phyloP scores from a whole-genome alignment of 768 basidiomycete species.

The Guyanaporus albipodus region DNA sequence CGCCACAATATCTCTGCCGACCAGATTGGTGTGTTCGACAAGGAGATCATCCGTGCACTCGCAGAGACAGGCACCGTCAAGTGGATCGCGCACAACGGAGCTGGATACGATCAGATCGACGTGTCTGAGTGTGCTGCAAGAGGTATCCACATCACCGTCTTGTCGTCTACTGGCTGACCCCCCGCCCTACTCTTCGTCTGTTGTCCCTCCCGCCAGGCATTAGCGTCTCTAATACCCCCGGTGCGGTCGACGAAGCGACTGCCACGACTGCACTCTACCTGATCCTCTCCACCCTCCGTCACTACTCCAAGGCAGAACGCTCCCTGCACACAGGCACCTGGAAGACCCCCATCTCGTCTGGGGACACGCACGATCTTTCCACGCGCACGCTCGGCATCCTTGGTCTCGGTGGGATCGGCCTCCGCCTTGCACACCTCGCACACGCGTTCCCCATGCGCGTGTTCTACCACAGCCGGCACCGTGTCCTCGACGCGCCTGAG shows the following conservation, averaged over 20 bases:
- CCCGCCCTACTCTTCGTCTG: too few relatives aligned
- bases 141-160: conserved; percentile 39
- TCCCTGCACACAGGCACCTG: conserved; percentile 50
- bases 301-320: conserved; percentile 63
- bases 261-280: conserved; percentile 86
- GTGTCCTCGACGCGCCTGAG: conserved; percentile 51
- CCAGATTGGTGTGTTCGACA: conserved; percentile 74
- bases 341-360: conserved; percentile 51
- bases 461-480: conserved; percentile 71
- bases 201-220: conserved; percentile 35
- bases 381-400: conserved; percentile 69
- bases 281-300: conserved; percentile 70
- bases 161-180: background rate
- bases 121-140: conserved; percentile 65
- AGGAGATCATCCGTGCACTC: conserved; percentile 67
- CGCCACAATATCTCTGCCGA: conserved; percentile 65
- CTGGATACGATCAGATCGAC: conserved; percentile 89
- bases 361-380: conserved; percentile 57
- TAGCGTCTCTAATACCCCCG: conserved; percentile 81
- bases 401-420: conserved; percentile 74
- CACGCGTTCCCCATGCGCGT: conserved; percentile 87
- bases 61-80: conserved; percentile 53
- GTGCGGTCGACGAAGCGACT: conserved; percentile 86
- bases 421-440: conserved; percentile 64
- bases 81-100: conserved; percentile 92